Base-by-base conservation (phyloP, 768 basidiomycete genomes). In the Naganishia friedmannii region DNA sequence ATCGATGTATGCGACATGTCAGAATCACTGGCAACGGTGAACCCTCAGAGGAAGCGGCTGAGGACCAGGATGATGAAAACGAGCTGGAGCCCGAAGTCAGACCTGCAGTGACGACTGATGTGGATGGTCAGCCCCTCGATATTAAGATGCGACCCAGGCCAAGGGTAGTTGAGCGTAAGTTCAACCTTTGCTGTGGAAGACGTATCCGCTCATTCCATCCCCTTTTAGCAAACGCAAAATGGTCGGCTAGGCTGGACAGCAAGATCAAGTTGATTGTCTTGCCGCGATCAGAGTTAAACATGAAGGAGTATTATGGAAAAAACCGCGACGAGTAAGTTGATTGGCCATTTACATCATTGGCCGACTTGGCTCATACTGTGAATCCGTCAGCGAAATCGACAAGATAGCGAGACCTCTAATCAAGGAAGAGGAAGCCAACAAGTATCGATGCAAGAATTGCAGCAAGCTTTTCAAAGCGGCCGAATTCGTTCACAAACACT, bases 391-490 rank as follows among this genome's bases (percentile, higher is more conserved):
- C 26, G 70, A 67, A 67, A 67, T 66, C 54, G 53, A 53, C 45
- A 71, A 53, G 53, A 65, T 67, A 3, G 56, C 57, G 23, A 69
- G 58, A 53, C 88, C 88, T 1, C 86, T 85, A 79, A 86, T 98
- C 80, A 94, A 94, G 82, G 90, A 93, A 79, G 95, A 98, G 82
- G 95, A 97, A 74, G 92, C 95, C 82, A 91, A 89, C 76, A 98
- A 96, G 79, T 98, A 91, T 83, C 86, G 96, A 73, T 99, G 96
- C 84, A 95, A 92, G 84, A 78, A 80, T 48, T 99, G 96, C 82
- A 89, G 88, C 82, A 99, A 99, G 83, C 85, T 98, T 26, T 99
- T 99, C 88, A 94, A 94, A 80, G 96, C 93, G 4, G 90, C 91
- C 39, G 88, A 93, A 29, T 99, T 97, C 82, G 91, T 98, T 57